Base-by-base conservation (phyloP, 495 filamentous ascomycete genomes). In the Bathelium albidoporum region DNA sequence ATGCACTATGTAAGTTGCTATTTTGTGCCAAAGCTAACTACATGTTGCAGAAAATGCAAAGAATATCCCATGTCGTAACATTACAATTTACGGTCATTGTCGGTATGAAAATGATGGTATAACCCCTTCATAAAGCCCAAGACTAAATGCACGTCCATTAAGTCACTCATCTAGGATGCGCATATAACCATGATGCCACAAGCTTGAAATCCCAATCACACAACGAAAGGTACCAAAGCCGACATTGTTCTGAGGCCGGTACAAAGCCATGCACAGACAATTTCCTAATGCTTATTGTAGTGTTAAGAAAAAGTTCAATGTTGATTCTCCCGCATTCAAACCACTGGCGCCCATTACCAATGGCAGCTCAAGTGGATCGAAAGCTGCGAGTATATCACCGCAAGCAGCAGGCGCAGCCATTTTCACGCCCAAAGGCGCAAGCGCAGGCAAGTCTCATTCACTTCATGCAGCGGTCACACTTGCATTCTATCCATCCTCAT, bases 241-340 rank as follows among this genome's bases (percentile, higher is more conserved):
- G 22, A 55, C 5, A 2, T 1, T 29, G 26, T 9, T 7, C 5
- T 29, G 16, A 9, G 29, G 9, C 24, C 20, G 9, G 5, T 55
- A 11, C 11, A 11, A 26, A 26, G 49, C 24, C 7, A 55, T 5
- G 2, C 5, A 9, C 9, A 29, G 16, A 29, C 2, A 26, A 9
- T 10, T 26, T 16, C 0, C 29, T 60, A 34, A 44, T 49, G 31
- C 28, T 32, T 45, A 14, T 68, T 72, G 72, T 67, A 79, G 78
- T 65, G 74, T 80, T 63, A 94, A 88, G 77, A 91, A 93, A 78
- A 79, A 86, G 16, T 84, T 98, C 69, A 97, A 96, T 73, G 93
- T 95, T 68, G 94, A 97, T 66, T 97, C 94, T 14, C 94, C 95
- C 16, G 88, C 93, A 45, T 98, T 98, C 68, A 96, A 91, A 0